Percentiles rank a stretch among this genome's conserved stretches.
phyloP scores from a whole-genome alignment of 441 rosid species.

The Populus hybrid region DNA sequence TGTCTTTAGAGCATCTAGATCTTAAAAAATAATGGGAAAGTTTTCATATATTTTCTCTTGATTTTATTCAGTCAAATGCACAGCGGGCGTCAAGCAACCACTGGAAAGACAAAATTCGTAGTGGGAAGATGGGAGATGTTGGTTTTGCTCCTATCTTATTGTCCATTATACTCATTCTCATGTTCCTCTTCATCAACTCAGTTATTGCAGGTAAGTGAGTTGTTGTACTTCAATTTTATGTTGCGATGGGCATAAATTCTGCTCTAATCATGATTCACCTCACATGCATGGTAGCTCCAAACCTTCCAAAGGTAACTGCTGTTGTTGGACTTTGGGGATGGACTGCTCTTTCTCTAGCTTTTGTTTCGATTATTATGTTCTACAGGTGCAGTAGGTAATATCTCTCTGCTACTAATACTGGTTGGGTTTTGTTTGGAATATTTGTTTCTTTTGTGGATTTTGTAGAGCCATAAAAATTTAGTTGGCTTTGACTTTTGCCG shows the following conservation, averaged over 20 bases:
- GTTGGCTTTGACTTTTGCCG: not conserved
- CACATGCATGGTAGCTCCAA: constrained; percentile 50
- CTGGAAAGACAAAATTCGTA: constrained; percentile 47
- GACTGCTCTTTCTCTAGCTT: constrained; percentile 59
- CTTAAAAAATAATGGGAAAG: not conserved
- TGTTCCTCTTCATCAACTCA: constrained; percentile 67
- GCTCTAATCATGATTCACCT: constrained; percentile 20
- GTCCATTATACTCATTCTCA: constrained; percentile 37
- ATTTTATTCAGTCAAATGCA: constrained; percentile 56
- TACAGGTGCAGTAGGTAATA: constrained; percentile 74
- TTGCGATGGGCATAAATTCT: constrained; percentile 1
- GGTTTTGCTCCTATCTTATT: constrained; percentile 81
- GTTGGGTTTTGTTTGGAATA: not conserved
- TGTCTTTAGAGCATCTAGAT: not conserved
- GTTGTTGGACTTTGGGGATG: constrained; percentile 84
- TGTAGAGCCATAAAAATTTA: not conserved
- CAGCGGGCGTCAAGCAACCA: constrained; percentile 39
- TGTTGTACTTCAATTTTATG: constrained; percentile 7
- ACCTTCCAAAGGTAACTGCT: constrained; percentile 82
- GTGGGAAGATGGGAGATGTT: constrained; percentile 45
- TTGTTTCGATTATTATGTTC: constrained; percentile 55
- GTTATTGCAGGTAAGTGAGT: constrained; percentile 57
- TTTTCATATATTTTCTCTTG: constrained; percentile 10
- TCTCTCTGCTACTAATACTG: constrained; percentile 19
- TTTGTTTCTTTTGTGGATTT: not conserved